Evolutionary conservation across 2,329 filamentous ascomycete genomes (phyloP), one percentile per base, ranked within the genome.

Genomic region (Nothophoma quercina): DNA sequence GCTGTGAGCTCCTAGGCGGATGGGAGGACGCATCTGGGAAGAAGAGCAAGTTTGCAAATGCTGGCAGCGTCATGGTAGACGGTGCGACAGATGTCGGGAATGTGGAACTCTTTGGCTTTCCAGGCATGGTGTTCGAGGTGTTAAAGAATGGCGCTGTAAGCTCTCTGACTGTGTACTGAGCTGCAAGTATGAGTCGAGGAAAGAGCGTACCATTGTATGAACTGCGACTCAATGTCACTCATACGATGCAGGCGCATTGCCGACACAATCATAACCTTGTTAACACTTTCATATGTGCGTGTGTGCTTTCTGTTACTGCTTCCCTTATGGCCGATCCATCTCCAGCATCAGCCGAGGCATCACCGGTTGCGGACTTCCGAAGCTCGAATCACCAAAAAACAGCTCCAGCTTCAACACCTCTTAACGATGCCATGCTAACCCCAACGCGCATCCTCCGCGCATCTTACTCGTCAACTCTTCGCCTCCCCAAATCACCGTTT

Each of bases 71-170:
- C 65, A 63, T 78, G 65, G 67, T 76, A 62, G 69, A 77, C 59
- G 65, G 69, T 76, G 79, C 65, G 74, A 74, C 68, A 64, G 76
- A 87, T 57, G 73, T 88, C 55, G 85, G 85, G 16, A 89, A 88
- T 49, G 96, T 93, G 13, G 93, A 93, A 56, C 76, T 99, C 22
- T 98, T 91, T 77, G 93, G 93, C 1, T 97, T 97, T 68, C 93
- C 95, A 0, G 93, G 95, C 0, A 78, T 98, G 74, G 86, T 97
- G 38, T 98, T 99, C 77, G 95, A 99, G 77, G 93, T 99, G 22
- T 77, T 98, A 73, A 93, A 90, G 85, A 97, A 96, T 69, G 92
- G 90, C 4, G 88, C 86, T 56, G 90, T 99, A 19, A 96, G 91
- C 74, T 89, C 90, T 21, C 80, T 98, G 71, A 98, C 93, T 8